Percentiles rank a stretch among this genome's conserved stretches.
These are phyloP conservation scores for Pseudopithomyces maydicus DNA, from an alignment of 2,329 filamentous ascomycete genomes.

Conservation along the genomic window DNA sequence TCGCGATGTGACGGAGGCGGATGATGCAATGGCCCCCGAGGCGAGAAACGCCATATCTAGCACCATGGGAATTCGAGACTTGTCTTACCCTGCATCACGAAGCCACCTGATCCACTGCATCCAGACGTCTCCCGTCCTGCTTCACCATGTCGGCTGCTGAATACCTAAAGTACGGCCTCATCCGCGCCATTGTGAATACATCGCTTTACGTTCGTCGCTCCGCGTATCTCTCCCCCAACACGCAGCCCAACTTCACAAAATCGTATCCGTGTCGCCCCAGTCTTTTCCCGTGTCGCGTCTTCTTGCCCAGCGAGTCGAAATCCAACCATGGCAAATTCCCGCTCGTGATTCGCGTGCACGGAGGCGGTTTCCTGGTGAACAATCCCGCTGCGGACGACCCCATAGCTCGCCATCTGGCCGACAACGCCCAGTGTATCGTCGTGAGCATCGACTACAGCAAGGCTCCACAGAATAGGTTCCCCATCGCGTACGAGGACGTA, in stretches of 20 bases:
- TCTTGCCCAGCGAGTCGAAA: not conserved
- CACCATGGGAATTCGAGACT: no score
- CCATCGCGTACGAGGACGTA: not conserved
- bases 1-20: slow-evolving; percentile 6
- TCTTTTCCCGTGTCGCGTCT: not conserved
- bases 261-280: not conserved
- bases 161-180: not conserved
- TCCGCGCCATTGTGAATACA: not conserved
- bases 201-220: not conserved
- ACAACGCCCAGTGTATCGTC: not conserved
- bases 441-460: slow-evolving; percentile 1
- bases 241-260: not conserved
- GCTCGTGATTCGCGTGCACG: not conserved
- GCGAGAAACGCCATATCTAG: no score
- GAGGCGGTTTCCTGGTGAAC: not conserved
- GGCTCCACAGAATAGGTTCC: not conserved
- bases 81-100: not conserved
- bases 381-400: not conserved
- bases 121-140: no score
- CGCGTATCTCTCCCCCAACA: not conserved
- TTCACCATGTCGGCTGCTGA: not conserved
- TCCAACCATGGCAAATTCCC: not conserved
- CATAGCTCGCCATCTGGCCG: not conserved
- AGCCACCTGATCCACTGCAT: no score
- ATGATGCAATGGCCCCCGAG: slow-evolving; percentile 5